These are phyloP conservation scores for Tranzscheliella williamsii DNA, from an alignment of 1,284 basidiomycete genomes.

Conservation along the genomic window DNA sequence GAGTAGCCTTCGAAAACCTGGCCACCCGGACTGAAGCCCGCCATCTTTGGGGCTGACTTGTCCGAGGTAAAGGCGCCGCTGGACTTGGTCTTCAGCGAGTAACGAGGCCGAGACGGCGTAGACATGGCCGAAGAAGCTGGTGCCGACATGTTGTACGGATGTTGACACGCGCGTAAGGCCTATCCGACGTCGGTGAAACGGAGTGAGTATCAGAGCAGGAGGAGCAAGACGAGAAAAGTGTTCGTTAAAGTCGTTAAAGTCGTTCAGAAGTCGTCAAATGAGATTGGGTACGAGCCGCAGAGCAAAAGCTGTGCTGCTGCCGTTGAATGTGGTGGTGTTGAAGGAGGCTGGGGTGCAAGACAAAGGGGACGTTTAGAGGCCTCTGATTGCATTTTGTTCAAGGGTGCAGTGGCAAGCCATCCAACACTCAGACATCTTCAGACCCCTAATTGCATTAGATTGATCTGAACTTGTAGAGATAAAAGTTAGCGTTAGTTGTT, in stretches of 20 bases:
- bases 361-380: too few species aligned
- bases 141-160: conserved; percentile 12
- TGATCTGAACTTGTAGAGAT: too few species aligned
- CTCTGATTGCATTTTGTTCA: too few species aligned
- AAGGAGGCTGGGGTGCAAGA: background rate
- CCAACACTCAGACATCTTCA: too few species aligned
- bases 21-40: conserved; percentile 53
- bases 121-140: conserved; percentile 26
- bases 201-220: too few species aligned
- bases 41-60: conserved; percentile 12
- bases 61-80: conserved; percentile 10
- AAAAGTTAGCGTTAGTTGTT: too few species aligned
- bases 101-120: conserved; percentile 31
- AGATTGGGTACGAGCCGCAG: background rate
- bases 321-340: background rate
- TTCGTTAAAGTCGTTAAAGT: background rate
- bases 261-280: background rate
- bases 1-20: conserved; percentile 49
- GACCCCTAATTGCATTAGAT: too few species aligned
- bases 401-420: too few species aligned
- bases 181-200: too few species aligned
- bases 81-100: conserved; percentile 13
- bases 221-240: too few species aligned
- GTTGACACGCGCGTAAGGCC: too few species aligned
- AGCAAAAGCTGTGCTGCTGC: background rate